Evolutionary conservation across 495 filamentous ascomycete genomes (phyloP).

Genomic region (Tuber magnatum): DNA sequence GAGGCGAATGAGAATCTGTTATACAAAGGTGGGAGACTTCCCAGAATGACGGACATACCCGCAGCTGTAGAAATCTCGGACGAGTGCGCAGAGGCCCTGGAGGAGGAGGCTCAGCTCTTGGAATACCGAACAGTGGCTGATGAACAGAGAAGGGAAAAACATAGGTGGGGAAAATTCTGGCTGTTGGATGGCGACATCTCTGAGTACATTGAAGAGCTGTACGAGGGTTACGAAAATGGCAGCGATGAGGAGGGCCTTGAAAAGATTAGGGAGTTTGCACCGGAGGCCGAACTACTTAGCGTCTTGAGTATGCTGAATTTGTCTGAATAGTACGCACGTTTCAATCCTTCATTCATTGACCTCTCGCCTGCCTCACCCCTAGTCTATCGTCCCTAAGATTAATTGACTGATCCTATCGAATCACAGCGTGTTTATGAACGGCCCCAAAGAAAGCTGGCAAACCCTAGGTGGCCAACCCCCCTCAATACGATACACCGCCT

Average conservation of each 20-base stretch:
- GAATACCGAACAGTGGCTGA: slow-evolving; percentile 51
- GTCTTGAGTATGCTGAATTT: slow-evolving; percentile 57
- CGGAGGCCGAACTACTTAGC: slow-evolving; percentile 54
- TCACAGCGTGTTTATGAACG: slow-evolving; percentile 69
- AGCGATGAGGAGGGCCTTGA: slow-evolving; percentile 1
- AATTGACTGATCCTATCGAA: slow-evolving; percentile 28
- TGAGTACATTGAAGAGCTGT: slow-evolving; percentile 42
- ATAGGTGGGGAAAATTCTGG: slow-evolving; percentile 50
- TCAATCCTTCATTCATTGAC: slow-evolving; percentile 9
- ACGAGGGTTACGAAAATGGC: slow-evolving; percentile 19
- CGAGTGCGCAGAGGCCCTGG: slow-evolving; percentile 59
- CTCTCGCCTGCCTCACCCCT: not conserved
- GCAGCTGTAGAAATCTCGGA: slow-evolving; percentile 66
- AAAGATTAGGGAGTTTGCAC: slow-evolving; percentile 43
- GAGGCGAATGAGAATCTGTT: slow-evolving; percentile 26
- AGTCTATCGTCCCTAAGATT: not conserved
- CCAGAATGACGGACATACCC: slow-evolving; percentile 48
- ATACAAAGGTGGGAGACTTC: slow-evolving; percentile 9
- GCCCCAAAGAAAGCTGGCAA: slow-evolving; percentile 53
- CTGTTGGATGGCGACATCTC: slow-evolving; percentile 48
- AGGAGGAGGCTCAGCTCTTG: slow-evolving; percentile 58
- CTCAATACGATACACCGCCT: slow-evolving; percentile 58
- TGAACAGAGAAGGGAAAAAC: slow-evolving; percentile 51
- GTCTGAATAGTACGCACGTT: slow-evolving; percentile 44
- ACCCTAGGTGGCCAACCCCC: slow-evolving; percentile 52